Evolutionary conservation across 306 rosid species (phyloP).

Genomic region (Pyrus communis): DNA sequence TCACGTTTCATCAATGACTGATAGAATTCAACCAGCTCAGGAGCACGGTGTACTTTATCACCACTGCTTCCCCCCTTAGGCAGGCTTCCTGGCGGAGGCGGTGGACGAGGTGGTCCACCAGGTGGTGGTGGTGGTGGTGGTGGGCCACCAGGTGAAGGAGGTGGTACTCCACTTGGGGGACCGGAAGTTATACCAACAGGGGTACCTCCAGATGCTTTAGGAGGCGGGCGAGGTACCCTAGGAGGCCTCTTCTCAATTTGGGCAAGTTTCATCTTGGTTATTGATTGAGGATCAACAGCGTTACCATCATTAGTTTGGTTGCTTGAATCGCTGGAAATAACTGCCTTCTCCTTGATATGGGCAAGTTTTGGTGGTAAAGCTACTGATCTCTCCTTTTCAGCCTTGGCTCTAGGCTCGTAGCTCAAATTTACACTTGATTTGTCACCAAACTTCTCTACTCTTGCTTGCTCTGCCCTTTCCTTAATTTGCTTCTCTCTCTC

Average conservation of each 20-base stretch:
- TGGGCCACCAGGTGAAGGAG: slow-evolving; percentile 67
- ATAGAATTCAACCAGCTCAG: slow-evolving; percentile 84
- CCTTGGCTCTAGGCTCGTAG: slow-evolving; percentile 27
- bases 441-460: slow-evolving; percentile 66
- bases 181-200: slow-evolving; percentile 31
- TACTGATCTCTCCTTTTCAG: slow-evolving; percentile 38
- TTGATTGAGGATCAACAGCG: slow-evolving; percentile 41
- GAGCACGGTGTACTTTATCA: slow-evolving; percentile 87
- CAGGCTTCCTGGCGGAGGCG: slow-evolving; percentile 86
- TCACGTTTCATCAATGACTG: slow-evolving; percentile 95
- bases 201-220: slow-evolving; percentile 44
- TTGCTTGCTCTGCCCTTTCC: slow-evolving; percentile 81
- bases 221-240: slow-evolving; percentile 85
- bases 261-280: slow-evolving; percentile 79
- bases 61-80: slow-evolving; percentile 54
- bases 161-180: slow-evolving; percentile 50
- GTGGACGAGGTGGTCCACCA: slow-evolving; percentile 84
- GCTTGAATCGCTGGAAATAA: slow-evolving; percentile 37
- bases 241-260: slow-evolving; percentile 88
- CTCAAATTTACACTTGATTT: slow-evolving; percentile 34
- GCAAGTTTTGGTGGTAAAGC: slow-evolving; percentile 67
- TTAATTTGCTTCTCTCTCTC: slow-evolving; percentile 79
- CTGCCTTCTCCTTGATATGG: slow-evolving; percentile 63
- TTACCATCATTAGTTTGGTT: slow-evolving; percentile 55
- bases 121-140: slow-evolving; percentile 42